These are phyloP conservation scores for Blastocladiella emersonii DNA, from an alignment of 371 early-diverging fungal species.

Conservation along the genomic window DNA sequence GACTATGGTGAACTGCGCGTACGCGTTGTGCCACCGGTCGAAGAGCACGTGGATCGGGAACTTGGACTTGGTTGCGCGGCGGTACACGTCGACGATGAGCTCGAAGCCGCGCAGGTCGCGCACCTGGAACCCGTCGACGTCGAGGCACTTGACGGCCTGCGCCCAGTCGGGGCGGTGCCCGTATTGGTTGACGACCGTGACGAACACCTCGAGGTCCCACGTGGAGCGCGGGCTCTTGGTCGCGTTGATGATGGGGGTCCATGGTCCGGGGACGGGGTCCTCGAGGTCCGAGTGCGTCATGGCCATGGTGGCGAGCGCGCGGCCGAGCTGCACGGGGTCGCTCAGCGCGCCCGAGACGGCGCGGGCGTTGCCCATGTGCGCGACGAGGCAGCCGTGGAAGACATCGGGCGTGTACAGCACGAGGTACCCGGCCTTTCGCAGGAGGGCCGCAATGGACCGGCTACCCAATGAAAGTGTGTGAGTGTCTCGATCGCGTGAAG, in stretches of 20 bases:
- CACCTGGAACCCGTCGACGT: constrained; percentile 4
- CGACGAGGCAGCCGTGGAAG: background rate
- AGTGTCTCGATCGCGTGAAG: background rate
- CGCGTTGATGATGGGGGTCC: background rate
- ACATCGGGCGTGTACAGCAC: background rate
- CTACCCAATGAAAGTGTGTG: background rate
- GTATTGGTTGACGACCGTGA: background rate
- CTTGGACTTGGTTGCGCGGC: constrained; percentile 2
- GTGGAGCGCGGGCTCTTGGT: background rate
- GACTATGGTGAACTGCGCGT: background rate
- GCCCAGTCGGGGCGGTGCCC: constrained; percentile 4
- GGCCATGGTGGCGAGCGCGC: background rate
- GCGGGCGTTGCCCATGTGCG: background rate
- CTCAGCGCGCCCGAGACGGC: background rate
- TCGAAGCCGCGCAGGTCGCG: constrained; percentile 9
- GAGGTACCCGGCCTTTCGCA: background rate
- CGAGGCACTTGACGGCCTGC: constrained; percentile 5
- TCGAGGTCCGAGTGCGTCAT: background rate
- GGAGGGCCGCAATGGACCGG: background rate
- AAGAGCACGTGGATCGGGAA: constrained; percentile 59
- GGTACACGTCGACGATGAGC: constrained; percentile 7
- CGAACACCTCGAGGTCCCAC: constrained; percentile 7
- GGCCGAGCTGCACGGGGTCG: background rate
- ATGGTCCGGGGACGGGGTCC: background rate
- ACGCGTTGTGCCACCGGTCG: constrained; percentile 52